Conservation (phyloP, 2,329 filamentous ascomycete genomes). For the Helicocarpus griseus region DNA sequence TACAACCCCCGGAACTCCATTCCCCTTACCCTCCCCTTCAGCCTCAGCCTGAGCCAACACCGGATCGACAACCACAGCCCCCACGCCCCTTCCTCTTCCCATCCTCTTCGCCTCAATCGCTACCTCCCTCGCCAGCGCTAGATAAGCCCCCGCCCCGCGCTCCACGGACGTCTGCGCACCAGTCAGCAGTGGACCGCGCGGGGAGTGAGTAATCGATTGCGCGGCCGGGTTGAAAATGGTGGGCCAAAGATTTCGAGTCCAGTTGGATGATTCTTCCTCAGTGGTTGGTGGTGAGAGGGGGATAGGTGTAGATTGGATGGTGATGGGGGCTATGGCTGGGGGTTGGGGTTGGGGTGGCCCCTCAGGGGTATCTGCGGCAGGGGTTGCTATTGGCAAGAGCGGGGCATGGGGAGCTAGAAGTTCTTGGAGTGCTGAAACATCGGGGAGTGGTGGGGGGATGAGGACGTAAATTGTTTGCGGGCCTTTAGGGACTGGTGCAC, state of each 20-base stretch:
- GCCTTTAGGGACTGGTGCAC: slow-evolving; percentile 5
- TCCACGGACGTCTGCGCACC: slow-evolving; percentile 26
- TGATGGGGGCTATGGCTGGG: slow-evolving; percentile 9
- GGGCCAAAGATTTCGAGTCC: slow-evolving; percentile 35
- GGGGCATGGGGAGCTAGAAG: slow-evolving; percentile 30
- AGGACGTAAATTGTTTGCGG: slow-evolving; percentile 32
- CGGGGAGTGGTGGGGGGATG: slow-evolving; percentile 32
- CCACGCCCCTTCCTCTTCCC: slow-evolving; percentile 30
- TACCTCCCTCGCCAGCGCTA: slow-evolving; percentile 30
- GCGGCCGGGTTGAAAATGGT: slow-evolving; percentile 37
- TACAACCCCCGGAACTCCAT: slow-evolving; percentile 31
- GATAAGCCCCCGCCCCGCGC: slow-evolving; percentile 28
- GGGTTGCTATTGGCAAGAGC: slow-evolving; percentile 4
- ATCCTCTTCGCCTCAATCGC: slow-evolving; percentile 28
- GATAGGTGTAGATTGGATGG: slow-evolving; percentile 25
- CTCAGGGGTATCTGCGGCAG: background rate
- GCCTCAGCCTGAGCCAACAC: slow-evolving; percentile 20
- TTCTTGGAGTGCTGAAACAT: slow-evolving; percentile 22
- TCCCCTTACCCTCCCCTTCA: slow-evolving; percentile 19
- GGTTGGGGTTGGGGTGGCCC: background rate
- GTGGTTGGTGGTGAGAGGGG: slow-evolving; percentile 33
- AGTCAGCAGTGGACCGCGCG: slow-evolving; percentile 29
- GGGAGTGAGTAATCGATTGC: slow-evolving; percentile 32
- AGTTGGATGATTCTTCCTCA: slow-evolving; percentile 30
- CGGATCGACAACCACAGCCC: slow-evolving; percentile 38